Conservation (phyloP, 2,329 filamentous ascomycete genomes). For the Mollisiaceae sp. region DNA sequence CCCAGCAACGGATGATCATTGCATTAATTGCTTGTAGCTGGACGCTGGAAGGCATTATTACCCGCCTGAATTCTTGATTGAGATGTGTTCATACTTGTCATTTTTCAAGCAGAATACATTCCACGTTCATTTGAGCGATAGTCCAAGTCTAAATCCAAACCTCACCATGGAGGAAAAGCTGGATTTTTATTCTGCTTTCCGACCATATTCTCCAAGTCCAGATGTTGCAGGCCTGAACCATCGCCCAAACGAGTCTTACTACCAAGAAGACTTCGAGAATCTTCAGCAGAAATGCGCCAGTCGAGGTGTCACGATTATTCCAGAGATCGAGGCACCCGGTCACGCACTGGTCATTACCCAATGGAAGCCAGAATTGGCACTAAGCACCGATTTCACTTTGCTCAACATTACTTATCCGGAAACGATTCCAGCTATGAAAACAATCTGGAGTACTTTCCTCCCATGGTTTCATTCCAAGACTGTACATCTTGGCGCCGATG, state of each 20-base stretch:
- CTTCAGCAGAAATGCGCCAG: constrained; percentile 58
- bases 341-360: constrained; percentile 62
- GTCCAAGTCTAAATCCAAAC: constrained; percentile 55
- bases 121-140: constrained; percentile 63
- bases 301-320: constrained; percentile 61
- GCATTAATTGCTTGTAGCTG: constrained; percentile 44
- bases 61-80: constrained; percentile 56
- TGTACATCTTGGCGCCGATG: constrained; percentile 61
- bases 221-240: constrained; percentile 55
- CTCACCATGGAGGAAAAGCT: constrained; percentile 51
- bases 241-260: constrained; percentile 60
- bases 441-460: constrained; percentile 58
- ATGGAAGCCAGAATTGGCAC: constrained; percentile 61
- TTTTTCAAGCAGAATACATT: constrained; percentile 66
- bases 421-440: constrained; percentile 57
- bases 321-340: constrained; percentile 64
- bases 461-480: constrained; percentile 61
- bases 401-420: constrained; percentile 61
- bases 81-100: constrained; percentile 64
- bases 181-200: constrained; percentile 59
- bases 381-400: constrained; percentile 53
- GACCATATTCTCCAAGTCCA: constrained; percentile 55
- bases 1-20: neutral
- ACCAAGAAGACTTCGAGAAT: constrained; percentile 54
- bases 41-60: constrained; percentile 63